Conservation (phyloP, 2,329 filamentous ascomycete genomes). For the Graphilbum fragrans region DNA sequence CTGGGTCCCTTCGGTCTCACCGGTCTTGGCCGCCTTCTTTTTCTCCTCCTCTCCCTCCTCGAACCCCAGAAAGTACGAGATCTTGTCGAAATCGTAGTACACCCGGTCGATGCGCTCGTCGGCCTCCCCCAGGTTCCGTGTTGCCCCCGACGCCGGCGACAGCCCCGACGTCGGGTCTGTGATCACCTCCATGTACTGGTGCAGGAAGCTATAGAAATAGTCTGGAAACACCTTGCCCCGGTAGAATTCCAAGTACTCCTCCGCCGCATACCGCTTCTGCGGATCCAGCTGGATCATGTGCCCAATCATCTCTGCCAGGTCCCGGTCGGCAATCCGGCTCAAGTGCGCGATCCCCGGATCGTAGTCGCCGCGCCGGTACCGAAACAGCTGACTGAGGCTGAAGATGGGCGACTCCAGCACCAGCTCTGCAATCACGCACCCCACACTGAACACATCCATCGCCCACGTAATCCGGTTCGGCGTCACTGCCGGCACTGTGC, state of each 20-base stretch:
- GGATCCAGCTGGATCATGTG: conserved; percentile 97
- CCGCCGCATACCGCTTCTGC: conserved; percentile 80
- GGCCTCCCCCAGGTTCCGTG: conserved; percentile 68
- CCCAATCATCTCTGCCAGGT: conserved; percentile 76
- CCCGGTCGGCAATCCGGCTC: conserved; percentile 74
- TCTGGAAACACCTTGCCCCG: conserved; percentile 84
- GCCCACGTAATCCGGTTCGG: conserved; percentile 55
- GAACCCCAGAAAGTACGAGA: conserved; percentile 84
- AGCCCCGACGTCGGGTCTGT: conserved; percentile 81
- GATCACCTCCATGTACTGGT: conserved; percentile 94
- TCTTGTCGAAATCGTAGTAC: conserved; percentile 93
- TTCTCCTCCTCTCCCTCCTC: conserved; percentile 28
- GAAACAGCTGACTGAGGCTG: conserved; percentile 89
- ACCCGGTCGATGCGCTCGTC: conserved; percentile 92
- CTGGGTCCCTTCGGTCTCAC: conserved; percentile 8
- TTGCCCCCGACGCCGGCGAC: conserved; percentile 53
- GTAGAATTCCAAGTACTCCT: conserved; percentile 89
- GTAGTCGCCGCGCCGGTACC: conserved; percentile 86
- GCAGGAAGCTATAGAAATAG: conserved; percentile 95
- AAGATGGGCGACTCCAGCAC: conserved; percentile 96
- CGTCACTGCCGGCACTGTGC: conserved; percentile 2
- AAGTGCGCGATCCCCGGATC: conserved; percentile 73
- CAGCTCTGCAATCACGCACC: conserved; percentile 92
- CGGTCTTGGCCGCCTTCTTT: background rate
- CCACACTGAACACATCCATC: conserved; percentile 97